Evolutionary conservation across 2,329 filamentous ascomycete species (phyloP), one percentile per base, ranked within the genome.

Genomic region (Bipolaris sorokiniana): DNA sequence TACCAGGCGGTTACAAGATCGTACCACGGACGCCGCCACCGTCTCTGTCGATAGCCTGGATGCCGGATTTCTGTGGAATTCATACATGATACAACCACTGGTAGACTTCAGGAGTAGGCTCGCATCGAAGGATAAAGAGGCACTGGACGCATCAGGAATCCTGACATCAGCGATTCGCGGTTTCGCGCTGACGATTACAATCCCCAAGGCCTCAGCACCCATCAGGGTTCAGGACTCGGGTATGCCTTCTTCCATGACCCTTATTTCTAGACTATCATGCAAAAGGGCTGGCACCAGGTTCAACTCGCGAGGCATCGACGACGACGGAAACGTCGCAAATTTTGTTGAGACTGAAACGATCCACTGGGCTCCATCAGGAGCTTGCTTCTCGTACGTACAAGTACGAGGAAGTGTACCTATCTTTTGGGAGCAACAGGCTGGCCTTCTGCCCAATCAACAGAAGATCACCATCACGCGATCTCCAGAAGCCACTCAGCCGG

Each of bases 311-410:
- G 95, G 95, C 37, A 97, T 99, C 63, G 95, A 99, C 71, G 95
- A 99, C 73, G 92, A 98, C 71, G 95, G 95, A 13, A 92, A 98
- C 68, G 95, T 98, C 26, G 93, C 95, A 59, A 99, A 99, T 76
- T 99, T 97, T 77, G 95, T 98, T n/a, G 95, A 99, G 77, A 95
- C 92, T 0, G 95, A 99, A 78, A 96, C 92, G 0, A 87, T 94
- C 38, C 93, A 96, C 71, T 97, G 91, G 89, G 89, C 89, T 66
- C 90, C 90, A 0, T 86, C 87, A 0, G 82, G 82, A 0, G 86
- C 92, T 6, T 87, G 92, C 53, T 98, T 98, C 74, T 98, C 95
- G 0, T 99, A 97, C 76, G 91, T 89, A 2, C 95, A 99, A 77
- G 86, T 96, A 23, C 86, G 95, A 67, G 95, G 95, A 36, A 97